phyloP scores from a whole-genome alignment of 805 yeast species.

The Starmerella powellii region DNA sequence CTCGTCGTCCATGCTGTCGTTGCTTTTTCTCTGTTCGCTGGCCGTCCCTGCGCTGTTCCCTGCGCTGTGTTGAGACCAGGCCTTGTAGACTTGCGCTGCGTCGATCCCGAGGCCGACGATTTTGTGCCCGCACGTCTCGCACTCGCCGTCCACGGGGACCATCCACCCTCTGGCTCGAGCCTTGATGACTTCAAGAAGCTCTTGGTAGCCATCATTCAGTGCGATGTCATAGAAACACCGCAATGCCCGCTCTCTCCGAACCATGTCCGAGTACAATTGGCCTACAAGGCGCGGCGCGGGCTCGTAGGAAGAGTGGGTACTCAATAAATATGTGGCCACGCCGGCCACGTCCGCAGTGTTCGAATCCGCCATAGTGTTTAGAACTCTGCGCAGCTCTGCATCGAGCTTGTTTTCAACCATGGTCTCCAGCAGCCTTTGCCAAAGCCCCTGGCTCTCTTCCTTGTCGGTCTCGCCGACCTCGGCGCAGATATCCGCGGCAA shows the following conservation, averaged over 20 bases:
- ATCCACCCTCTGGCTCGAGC: slow-evolving; percentile 54
- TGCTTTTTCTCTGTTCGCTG: background rate
- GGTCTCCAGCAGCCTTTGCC: slow-evolving; percentile 34
- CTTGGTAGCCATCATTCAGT: slow-evolving; percentile 43
- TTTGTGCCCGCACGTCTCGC: slow-evolving; percentile 65
- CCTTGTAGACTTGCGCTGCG: slow-evolving; percentile 35
- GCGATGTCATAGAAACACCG: slow-evolving; percentile 30
- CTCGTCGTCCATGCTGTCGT: background rate
- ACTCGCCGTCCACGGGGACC: slow-evolving; percentile 37
- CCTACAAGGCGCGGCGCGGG: slow-evolving; percentile 1
- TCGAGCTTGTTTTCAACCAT: slow-evolving; percentile 25
- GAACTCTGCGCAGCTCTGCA: background rate
- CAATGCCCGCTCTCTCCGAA: slow-evolving; percentile 6
- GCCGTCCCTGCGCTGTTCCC: background rate
- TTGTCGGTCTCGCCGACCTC: slow-evolving; percentile 10
- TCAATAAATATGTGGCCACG: background rate
- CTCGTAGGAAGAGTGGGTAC: background rate
- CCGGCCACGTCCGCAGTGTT: background rate
- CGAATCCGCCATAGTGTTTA: slow-evolving; percentile 2
- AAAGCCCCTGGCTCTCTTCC: slow-evolving; percentile 29
- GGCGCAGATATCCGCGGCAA: slow-evolving; percentile 23
- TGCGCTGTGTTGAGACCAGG: slow-evolving; percentile 11
- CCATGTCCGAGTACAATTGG: slow-evolving; percentile 6
- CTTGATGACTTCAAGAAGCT: slow-evolving; percentile 35
- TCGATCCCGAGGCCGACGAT: slow-evolving; percentile 58